Conservation (phyloP, 371 early-diverging fungal species). For the Sporodiniella umbellata region DNA sequence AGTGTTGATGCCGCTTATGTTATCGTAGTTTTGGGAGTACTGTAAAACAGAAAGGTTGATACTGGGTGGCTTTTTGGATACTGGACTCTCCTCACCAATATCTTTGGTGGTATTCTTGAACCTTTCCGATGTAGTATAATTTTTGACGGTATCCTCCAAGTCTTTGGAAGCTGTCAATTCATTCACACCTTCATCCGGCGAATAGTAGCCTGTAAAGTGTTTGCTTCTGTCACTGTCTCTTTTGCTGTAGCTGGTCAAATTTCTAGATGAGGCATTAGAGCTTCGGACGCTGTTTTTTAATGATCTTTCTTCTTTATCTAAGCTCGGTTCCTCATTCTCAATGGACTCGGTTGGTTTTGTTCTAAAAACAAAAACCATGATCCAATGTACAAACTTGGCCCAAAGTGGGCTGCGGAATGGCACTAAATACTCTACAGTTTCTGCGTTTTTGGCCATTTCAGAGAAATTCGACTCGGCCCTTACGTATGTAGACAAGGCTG, state of each 20-base stretch:
- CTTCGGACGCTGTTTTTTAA: neutral
- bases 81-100: too few relatives aligned
- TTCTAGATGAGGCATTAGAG: too few relatives aligned
- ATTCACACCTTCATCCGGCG: too few relatives aligned
- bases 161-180: too few relatives aligned
- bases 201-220: too few relatives aligned
- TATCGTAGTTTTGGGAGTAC: neutral
- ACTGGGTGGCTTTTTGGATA: neutral
- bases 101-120: neutral
- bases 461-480: neutral
- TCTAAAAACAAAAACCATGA: conserved; percentile 13
- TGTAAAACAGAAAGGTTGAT: conserved; percentile 6
- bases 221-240: too few relatives aligned
- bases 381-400: conserved; percentile 25
- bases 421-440: conserved; percentile 5
- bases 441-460: neutral
- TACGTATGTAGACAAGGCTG: neutral
- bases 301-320: neutral
- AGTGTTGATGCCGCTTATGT: neutral
- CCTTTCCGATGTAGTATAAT: neutral
- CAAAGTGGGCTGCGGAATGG: conserved; percentile 13
- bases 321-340: neutral
- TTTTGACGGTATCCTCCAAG: neutral
- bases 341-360: neutral
- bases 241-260: too few relatives aligned